Percentiles rank a stretch among this genome's conserved stretches.
Evolutionary conservation across 169 alveolate genomes (phyloP).

Genomic region (Blepharisma undulans): DNA sequence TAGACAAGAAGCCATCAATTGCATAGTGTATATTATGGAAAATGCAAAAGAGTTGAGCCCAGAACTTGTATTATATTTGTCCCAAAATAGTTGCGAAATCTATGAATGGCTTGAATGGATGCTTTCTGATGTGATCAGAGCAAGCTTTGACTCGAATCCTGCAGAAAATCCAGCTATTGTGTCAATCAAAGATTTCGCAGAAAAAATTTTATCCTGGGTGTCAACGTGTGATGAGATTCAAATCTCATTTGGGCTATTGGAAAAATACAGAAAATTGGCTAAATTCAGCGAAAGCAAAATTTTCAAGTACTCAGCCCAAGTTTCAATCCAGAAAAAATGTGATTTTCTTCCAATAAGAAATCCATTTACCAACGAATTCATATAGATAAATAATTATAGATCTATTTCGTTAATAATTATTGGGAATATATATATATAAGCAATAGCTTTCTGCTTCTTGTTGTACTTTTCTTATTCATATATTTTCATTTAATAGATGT

Average conservation of each 20-base stretch:
- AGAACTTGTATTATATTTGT: background rate
- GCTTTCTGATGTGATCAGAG: background rate
- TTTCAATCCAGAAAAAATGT: background rate
- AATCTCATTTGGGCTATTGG: background rate
- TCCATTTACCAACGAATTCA: background rate
- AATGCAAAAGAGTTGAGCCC: background rate
- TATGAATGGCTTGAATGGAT: conserved; percentile 17
- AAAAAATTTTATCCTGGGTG: background rate
- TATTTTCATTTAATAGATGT: background rate
- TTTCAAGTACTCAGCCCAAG: background rate
- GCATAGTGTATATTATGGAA: background rate
- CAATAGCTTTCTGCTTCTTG: background rate
- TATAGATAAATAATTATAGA: background rate
- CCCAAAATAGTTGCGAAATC: background rate
- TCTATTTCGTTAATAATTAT: background rate
- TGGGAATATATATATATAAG: too few species aligned
- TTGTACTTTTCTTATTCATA: background rate
- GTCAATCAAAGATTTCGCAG: background rate
- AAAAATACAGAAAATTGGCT: background rate
- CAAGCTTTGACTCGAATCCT: background rate
- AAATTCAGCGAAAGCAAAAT: background rate
- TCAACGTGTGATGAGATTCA: background rate
- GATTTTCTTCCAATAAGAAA: background rate
- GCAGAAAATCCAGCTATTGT: background rate
- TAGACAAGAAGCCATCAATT: background rate